Evolutionary conservation across 2,329 filamentous ascomycete genomes (phyloP).

Genomic region (Tricladium varicosporioides): DNA sequence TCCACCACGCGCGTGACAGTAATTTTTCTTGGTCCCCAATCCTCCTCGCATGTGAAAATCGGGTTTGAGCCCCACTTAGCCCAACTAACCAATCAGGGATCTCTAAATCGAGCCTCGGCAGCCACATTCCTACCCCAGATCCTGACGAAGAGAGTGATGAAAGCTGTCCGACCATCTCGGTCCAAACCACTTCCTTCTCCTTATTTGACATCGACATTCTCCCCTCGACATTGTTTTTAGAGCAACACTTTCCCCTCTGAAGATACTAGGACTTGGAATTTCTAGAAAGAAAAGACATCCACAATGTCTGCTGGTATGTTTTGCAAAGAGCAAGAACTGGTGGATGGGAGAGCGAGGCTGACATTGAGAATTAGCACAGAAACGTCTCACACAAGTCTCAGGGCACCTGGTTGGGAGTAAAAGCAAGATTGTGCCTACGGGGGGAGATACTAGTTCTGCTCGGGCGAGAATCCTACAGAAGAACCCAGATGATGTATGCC

Average conservation of each 20-base stretch:
- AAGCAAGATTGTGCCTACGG: constrained; percentile 23
- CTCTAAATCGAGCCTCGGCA: background rate
- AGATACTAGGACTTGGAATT: constrained; percentile 2
- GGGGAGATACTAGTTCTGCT: constrained; percentile 19
- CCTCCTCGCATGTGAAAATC: constrained; percentile 4
- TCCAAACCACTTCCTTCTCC: background rate
- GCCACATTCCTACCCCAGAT: background rate
- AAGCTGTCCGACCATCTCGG: constrained; percentile 7
- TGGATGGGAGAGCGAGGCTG: constrained; percentile 14
- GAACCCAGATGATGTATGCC: constrained; percentile 62
- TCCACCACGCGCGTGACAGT: background rate
- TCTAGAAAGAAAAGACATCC: background rate
- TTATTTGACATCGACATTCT: background rate
- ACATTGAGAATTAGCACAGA: constrained; percentile 28
- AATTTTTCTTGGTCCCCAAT: background rate
- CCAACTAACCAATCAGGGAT: background rate
- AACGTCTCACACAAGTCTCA: constrained; percentile 50
- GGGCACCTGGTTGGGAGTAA: constrained; percentile 54
- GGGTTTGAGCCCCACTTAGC: no score
- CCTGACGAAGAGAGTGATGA: background rate
- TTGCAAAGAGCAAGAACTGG: no score
- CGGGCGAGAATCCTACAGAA: constrained; percentile 54
- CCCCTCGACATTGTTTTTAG: background rate
- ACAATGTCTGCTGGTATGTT: no score
- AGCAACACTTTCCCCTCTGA: background rate